These are phyloP conservation scores for Bacterosira constricta DNA, from an alignment of 108 stramenopile genomes.

Conservation along the genomic window DNA sequence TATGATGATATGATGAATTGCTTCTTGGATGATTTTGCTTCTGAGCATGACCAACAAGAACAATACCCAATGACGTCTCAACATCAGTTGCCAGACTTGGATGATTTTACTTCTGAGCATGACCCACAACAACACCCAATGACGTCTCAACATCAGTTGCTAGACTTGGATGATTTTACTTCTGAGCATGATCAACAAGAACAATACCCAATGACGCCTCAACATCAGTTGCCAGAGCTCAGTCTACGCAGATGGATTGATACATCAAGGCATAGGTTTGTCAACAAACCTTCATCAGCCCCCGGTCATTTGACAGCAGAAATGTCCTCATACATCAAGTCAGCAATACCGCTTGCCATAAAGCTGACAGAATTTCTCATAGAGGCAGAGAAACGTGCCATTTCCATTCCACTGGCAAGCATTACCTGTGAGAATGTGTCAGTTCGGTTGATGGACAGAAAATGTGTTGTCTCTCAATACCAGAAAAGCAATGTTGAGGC, in stretches of 20 bases:
- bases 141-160: no score
- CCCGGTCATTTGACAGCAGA: not conserved
- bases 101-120: no score
- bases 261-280: not conserved
- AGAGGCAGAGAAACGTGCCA: not conserved
- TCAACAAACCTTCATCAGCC: not conserved
- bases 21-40: no score
- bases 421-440: constrained; percentile 12
- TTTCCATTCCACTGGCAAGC: constrained; percentile 15
- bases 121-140: no score
- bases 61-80: no score
- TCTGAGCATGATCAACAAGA: no score
- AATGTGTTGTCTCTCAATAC: not conserved
- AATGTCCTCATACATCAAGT: not conserved
- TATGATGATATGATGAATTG: no score
- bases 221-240: no score
- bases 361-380: constrained; percentile 23
- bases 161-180: no score
- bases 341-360: constrained; percentile 23
- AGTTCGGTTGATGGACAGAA: not conserved
- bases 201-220: no score
- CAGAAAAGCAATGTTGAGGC: not conserved
- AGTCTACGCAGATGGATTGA: constrained; percentile 13
- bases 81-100: no score
- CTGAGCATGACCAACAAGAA: no score